Evolutionary conservation across 805 yeast genomes (phyloP), one percentile per base, ranked within the genome.

Genomic region (Saturnispora dispora): DNA sequence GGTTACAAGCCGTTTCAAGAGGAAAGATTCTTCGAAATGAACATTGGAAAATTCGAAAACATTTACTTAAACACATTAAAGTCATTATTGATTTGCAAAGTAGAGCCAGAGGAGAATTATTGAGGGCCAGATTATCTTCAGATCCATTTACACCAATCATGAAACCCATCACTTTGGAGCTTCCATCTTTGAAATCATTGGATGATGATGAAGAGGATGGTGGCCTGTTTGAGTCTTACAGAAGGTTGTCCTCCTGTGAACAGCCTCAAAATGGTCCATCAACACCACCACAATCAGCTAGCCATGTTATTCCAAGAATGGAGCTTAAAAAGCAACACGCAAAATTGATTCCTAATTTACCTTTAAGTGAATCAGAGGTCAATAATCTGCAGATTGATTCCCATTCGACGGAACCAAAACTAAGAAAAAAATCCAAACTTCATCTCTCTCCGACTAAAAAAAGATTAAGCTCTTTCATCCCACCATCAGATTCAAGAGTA

Each of bases 61-160:
- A 20, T 20, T 46, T 66, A 22, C 36, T 62, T 1, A 47, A 51
- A 55, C 55, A 64, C 7, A 60, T 64, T 5, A 52, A 57, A 17
- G 35, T 46, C 2, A 58, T 71, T 2, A 62, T 59, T 6, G 58
- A 55, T 15, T 53, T 79, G 1, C 84, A 78, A 58, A 67, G 77
- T 39, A 39, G 64, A 3, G 57, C 71, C 3, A 71, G 85, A 50
- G 80, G 78, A 3, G 52, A 56, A 5, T 7, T 65, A 5, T 52
- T 62, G 0, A 42, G 55, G 22, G 27, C 43, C 4, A 9, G 4
- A 15, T 6, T 23, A 23, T 18, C 32, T 13, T 17, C 18, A 17
- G 27, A 22, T 23, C 27, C 42, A 32, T 25, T n/a, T 6, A 42
- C 27, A 18, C 28, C 36, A 27, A n/a, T 13, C 15, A 20, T 22